Percentiles rank a stretch among this genome's conserved stretches.
phyloP scores from a whole-genome alignment of 176 grass and related monocot genomes.

The Zoysia pacifica region DNA sequence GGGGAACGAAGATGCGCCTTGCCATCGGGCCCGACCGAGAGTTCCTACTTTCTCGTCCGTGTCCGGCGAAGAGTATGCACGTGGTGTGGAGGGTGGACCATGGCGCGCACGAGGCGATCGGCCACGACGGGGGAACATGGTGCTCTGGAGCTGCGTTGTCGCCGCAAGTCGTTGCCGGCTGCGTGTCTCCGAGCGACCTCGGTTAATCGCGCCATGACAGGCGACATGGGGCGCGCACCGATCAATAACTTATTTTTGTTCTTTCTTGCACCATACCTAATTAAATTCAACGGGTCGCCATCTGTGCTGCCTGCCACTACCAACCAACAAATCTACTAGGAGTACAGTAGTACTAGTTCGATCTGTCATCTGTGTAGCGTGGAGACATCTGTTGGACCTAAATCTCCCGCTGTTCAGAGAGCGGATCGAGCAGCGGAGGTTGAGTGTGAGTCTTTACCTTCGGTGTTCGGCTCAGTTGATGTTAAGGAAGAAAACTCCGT shows the following conservation, averaged over 20 bases:
- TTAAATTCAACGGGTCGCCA: not conserved
- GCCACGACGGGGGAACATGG: not conserved
- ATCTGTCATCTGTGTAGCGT: not conserved
- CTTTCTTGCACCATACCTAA: not conserved
- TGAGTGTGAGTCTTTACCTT: too few species aligned
- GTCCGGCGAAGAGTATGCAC: not conserved
- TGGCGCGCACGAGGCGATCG: conserved; percentile 35
- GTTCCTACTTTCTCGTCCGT: not conserved
- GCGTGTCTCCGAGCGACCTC: conserved; percentile 2
- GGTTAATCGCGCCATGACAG: not conserved
- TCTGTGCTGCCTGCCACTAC: not conserved
- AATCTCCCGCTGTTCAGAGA: too few species aligned
- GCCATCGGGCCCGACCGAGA: not conserved
- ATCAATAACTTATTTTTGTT: conserved; percentile 37
- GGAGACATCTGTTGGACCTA: too few species aligned
- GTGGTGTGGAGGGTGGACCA: conserved; percentile 26
- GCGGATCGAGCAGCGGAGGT: too few species aligned
- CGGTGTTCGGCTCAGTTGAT: too few species aligned
- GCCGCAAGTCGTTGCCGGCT: conserved; percentile 40
- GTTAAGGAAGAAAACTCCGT: too few species aligned
- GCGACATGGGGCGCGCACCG: conserved; percentile 41
- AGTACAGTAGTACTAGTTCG: not conserved
- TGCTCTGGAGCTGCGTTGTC: conserved; percentile 24
- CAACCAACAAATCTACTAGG: not conserved
- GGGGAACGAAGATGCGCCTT: not conserved